Conservation (phyloP, 2,329 filamentous ascomycete genomes). For the Beauveria varroae region DNA sequence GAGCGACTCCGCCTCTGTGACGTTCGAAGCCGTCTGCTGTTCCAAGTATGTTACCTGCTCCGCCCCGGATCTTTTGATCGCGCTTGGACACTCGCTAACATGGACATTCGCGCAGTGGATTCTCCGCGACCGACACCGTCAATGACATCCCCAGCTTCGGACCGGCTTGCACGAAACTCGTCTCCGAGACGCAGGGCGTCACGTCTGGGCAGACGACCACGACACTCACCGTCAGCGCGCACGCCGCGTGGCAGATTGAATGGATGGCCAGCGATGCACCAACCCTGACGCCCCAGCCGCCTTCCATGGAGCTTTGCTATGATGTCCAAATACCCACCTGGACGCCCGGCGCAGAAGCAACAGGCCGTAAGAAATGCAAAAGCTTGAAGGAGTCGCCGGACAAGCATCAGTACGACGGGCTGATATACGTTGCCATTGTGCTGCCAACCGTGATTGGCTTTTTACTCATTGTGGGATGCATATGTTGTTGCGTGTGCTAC, state of each 20-base stretch:
- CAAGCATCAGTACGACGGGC: neutral
- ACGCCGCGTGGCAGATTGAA: neutral
- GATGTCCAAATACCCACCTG: conserved; percentile 1
- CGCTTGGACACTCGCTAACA: no score
- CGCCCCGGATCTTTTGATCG: neutral
- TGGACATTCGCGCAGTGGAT: neutral
- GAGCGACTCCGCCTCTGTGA: neutral
- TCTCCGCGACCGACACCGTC: neutral
- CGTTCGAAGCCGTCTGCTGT: neutral
- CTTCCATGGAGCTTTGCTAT: neutral
- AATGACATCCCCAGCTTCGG: neutral
- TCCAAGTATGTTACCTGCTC: neutral
- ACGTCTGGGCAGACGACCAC: neutral
- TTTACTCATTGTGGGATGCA: neutral
- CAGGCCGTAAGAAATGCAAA: neutral
- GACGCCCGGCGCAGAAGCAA: neutral
- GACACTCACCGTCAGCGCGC: neutral
- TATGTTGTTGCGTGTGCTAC: conserved; percentile 2
- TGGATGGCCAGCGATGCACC: neutral
- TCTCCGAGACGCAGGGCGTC: neutral
- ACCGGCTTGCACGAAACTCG: neutral
- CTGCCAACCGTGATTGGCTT: neutral
- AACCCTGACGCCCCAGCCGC: neutral
- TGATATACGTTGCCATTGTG: neutral
- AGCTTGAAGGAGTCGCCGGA: neutral